Percentiles rank a stretch among this genome's conserved stretches.
phyloP scores from a whole-genome alignment of 345 rosid species.

The Trapa bicornis region DNA sequence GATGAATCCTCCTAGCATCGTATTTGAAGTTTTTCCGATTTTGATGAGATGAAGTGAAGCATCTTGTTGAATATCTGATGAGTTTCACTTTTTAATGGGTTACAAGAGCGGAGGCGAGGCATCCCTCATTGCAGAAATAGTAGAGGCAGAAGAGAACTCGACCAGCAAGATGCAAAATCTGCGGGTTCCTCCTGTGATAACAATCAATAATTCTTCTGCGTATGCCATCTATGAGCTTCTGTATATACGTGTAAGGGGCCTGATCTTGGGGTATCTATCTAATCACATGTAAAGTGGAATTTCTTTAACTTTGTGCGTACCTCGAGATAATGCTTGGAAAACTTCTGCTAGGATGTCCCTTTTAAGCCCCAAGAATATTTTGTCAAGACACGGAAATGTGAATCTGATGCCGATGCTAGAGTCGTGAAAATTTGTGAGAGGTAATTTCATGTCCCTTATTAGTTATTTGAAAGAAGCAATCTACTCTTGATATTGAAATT shows the following conservation, averaged over 20 bases:
- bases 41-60: background rate
- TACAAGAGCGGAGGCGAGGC: conserved; percentile 77
- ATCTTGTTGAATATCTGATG: background rate
- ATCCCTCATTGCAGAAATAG: conserved; percentile 74
- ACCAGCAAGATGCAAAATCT: conserved; percentile 56
- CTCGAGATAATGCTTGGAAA: background rate
- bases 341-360: conserved; percentile 51
- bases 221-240: conserved; percentile 69
- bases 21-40: background rate
- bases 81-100: background rate
- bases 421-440: conserved; percentile 71
- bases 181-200: conserved; percentile 66
- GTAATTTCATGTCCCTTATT: conserved; percentile 13
- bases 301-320: background rate
- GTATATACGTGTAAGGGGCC: conserved; percentile 41
- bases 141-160: conserved; percentile 89
- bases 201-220: conserved; percentile 68
- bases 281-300: background rate
- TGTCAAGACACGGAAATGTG: conserved; percentile 69
- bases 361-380: conserved; percentile 64
- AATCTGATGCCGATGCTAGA: conserved; percentile 53
- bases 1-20: background rate
- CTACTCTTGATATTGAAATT: background rate
- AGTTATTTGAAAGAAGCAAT: background rate
- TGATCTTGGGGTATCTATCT: background rate